phyloP scores from a whole-genome alignment of 208 protist species.

The Crithidia brevicula region DNA sequence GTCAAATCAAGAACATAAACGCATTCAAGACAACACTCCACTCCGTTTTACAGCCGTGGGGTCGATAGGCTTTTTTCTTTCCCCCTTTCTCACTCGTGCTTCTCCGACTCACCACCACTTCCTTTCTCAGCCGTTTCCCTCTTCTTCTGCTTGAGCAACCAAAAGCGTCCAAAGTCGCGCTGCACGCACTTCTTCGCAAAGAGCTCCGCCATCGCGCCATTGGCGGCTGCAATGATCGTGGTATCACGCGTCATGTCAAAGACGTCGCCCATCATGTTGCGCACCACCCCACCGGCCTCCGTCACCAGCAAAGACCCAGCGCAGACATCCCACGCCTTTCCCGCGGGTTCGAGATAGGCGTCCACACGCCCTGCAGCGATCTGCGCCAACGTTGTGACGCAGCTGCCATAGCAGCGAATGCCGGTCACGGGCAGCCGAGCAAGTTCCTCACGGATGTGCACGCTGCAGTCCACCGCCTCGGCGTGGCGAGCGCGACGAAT shows the following conservation, averaged over 20 bases:
- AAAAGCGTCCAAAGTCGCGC: conserved; percentile 48
- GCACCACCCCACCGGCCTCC: conserved; percentile 72
- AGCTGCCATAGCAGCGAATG: conserved; percentile 52
- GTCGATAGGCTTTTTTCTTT: too few species aligned
- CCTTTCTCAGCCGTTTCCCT: background rate
- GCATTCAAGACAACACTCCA: too few species aligned
- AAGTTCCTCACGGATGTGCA: conserved; percentile 40
- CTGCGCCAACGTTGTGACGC: conserved; percentile 49
- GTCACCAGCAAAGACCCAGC: conserved; percentile 67
- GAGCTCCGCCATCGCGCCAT: conserved; percentile 34
- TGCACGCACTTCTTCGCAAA: conserved; percentile 32
- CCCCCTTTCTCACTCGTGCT: background rate
- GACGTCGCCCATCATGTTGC: conserved; percentile 50
- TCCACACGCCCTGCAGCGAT: conserved; percentile 69
- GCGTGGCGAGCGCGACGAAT: conserved; percentile 25
- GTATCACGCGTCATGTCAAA: conserved; percentile 59
- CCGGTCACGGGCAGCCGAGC: conserved; percentile 31
- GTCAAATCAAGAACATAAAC: too few species aligned
- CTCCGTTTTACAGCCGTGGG: too few species aligned
- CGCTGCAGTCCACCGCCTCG: conserved; percentile 42
- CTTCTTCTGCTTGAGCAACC: conserved; percentile 22
- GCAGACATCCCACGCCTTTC: conserved; percentile 67
- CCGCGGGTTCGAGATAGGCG: conserved; percentile 61
- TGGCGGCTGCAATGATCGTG: conserved; percentile 59
- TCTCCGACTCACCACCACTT: background rate